A percentile compares a stretch with the other conserved stretches of the same genome.
These are phyloP conservation scores for Scedosporium boydii DNA, from an alignment of 2,329 filamentous ascomycete genomes.

Conservation along the genomic window DNA sequence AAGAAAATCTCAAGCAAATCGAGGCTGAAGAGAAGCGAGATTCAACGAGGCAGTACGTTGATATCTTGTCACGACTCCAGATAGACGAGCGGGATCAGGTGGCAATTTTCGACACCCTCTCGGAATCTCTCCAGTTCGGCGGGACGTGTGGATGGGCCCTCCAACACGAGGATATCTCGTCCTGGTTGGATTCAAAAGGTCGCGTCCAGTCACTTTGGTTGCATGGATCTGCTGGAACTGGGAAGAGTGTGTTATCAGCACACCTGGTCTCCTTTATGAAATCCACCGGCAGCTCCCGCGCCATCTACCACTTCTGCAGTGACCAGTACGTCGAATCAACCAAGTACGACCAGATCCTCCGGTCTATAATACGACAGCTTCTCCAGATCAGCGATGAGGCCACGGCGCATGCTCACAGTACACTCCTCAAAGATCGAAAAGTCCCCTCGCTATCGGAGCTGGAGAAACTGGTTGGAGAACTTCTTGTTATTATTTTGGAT, in stretches of 20 bases:
- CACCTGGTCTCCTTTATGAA: not conserved
- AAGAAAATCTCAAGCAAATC: not conserved
- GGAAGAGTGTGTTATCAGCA: not conserved
- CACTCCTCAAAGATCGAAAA: not conserved
- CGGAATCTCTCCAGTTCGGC: not conserved
- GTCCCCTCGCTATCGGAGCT: not conserved
- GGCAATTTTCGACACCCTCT: not conserved
- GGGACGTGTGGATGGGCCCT: not conserved
- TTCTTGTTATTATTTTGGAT: not conserved
- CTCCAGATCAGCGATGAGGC: not conserved
- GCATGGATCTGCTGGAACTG: not conserved
- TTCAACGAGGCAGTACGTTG: not conserved
- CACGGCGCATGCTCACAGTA: constrained; percentile 1
- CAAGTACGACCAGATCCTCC: constrained; percentile 4
- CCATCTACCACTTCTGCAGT: not conserved
- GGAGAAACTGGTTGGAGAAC: constrained; percentile 1
- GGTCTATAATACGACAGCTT: constrained; percentile 8
- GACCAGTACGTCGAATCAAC: not conserved
- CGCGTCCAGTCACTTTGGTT: not conserved
- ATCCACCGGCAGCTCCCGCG: constrained; percentile 7
- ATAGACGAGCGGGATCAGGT: not conserved
- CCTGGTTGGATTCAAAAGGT: not conserved
- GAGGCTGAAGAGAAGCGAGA: not conserved
- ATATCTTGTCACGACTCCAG: not conserved
- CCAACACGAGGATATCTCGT: not conserved